Evolutionary conservation across 768 basidiomycete species (phyloP), one percentile per base, ranked within the genome.

Genomic region (Rhizopogon vulgaris): DNA sequence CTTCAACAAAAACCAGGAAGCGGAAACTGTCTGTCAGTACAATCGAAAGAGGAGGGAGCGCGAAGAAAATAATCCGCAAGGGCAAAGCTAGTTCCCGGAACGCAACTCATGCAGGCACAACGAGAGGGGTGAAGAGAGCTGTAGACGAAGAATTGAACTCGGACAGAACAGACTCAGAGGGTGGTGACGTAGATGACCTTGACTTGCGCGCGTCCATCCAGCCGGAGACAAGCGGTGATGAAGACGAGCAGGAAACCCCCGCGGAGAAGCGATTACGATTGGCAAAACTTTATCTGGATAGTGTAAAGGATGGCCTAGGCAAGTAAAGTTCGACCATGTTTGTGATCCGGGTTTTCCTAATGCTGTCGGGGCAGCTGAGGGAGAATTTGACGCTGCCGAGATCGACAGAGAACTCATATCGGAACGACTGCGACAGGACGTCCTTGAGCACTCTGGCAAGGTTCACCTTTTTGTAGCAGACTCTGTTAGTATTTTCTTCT

Each of bases 321-420:
- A 59, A 67, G 81, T 52, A 30, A 11, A 34, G 7, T 32, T 30
- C 14, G 25, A 22, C 25, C 60, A 3, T 30, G 25, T 34, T 30
- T 24, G 10, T 48, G 48, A 34, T 32, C 28, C 38, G 11, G 32
- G 32, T 49, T 55, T 39, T 42, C 22, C 32, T 30, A 22, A 27
- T 40, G 3, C 25, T 48, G 10, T 17, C 47, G 24, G 25, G 46
- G 22, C 55, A 82, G 91, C 84, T 53, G 94, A 94, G 24, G 90
- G 88, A 32, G 93, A 93, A 56, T 94, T 84, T 56, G 95, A 99
- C 65, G 96, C 96, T 4, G 94, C 90, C 1, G 94, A 97, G 59
- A 84, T 98, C 25, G 96, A 99, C 74, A 81, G 82, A 60, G 95
- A 97, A 58, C 75, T 97, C 56, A 90, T 99, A 55, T 89, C 89